Evolutionary conservation across 371 early-diverging fungal species (phyloP).

Genomic region (Apophysomyces trapeziformis): DNA sequence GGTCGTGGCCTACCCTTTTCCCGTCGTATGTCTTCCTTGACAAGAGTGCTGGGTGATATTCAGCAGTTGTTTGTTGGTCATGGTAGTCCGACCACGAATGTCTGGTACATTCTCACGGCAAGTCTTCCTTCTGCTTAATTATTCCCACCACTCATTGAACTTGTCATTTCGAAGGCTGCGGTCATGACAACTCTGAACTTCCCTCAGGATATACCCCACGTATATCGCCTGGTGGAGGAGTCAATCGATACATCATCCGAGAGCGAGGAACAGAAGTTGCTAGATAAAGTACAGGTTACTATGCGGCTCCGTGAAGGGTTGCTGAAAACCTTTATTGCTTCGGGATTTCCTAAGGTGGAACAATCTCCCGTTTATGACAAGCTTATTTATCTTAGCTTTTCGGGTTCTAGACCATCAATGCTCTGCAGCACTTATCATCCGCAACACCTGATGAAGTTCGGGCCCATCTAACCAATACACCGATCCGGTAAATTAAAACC

Average conservation of each 20-base stretch:
- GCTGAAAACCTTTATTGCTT: conserved; percentile 36
- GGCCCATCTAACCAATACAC: neutral
- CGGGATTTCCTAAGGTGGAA: conserved; percentile 46
- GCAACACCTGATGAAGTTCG: conserved; percentile 29
- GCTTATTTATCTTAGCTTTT: neutral
- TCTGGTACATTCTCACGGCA: conserved; percentile 6
- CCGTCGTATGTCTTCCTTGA: neutral
- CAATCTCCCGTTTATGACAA: neutral
- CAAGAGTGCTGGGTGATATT: conserved; percentile 1
- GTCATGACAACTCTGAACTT: conserved; percentile 12
- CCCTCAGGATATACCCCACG: conserved; percentile 4
- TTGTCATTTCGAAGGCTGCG: neutral
- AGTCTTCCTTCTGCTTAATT: neutral
- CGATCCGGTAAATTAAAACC: neutral
- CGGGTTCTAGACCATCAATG: conserved; percentile 39
- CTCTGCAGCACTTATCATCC: conserved; percentile 27
- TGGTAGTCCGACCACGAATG: neutral
- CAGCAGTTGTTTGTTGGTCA: conserved; percentile 2
- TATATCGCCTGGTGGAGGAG: conserved; percentile 6
- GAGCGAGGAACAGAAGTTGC: conserved; percentile 3
- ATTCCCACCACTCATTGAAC: neutral
- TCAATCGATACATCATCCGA: neutral
- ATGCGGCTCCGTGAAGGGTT: conserved; percentile 42
- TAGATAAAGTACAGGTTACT: conserved; percentile 15
- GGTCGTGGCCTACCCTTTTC: no score